Conservation (phyloP, 257 asterid species). For the Forsythia suspensa region DNA sequence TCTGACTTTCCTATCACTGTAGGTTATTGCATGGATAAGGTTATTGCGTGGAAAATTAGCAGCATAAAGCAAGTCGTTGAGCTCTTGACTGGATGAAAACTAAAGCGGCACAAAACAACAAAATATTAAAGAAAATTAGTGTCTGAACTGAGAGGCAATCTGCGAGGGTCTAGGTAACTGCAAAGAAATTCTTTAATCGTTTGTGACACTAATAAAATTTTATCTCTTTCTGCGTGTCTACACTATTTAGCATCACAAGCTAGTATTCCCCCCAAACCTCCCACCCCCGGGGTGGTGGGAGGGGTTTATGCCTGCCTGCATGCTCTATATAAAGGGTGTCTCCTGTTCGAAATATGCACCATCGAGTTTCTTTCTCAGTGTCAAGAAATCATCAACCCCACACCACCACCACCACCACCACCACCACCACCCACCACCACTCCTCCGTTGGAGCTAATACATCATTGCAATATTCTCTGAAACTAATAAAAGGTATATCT, state of each 20-base stretch:
- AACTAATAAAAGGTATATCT: background rate
- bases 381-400: background rate
- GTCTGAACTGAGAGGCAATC: background rate
- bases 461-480: background rate
- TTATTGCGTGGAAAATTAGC: no score
- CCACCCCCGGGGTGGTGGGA: background rate
- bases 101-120: no score
- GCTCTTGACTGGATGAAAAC: no score
- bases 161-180: background rate
- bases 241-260: background rate
- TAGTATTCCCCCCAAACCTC: background rate
- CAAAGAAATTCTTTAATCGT: background rate
- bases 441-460: background rate
- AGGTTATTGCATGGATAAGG: no score
- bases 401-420: no score
- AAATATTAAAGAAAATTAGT: no score
- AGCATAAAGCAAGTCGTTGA: no score
- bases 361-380: background rate
- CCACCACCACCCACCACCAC: no score
- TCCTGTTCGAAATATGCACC: background rate
- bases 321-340: background rate
- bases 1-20: no score
- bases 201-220: background rate
- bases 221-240: background rate
- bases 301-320: background rate